These are phyloP conservation scores for Pisolithus thermaeus DNA, from an alignment of 1,284 basidiomycete species.

Conservation along the genomic window DNA sequence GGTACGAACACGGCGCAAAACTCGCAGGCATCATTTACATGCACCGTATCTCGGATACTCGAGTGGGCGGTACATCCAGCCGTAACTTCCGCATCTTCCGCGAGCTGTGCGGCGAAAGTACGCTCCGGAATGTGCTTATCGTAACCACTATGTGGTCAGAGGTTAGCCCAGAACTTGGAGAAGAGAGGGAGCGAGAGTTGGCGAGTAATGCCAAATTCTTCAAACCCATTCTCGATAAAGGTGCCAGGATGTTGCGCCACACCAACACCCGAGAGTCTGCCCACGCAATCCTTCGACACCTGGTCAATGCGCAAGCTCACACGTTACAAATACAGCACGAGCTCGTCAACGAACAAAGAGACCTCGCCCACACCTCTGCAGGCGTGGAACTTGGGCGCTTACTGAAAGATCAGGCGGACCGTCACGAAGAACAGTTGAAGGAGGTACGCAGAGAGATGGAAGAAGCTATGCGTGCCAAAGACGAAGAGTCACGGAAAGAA, in stretches of 20 bases:
- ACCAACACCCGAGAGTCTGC: constrained; percentile 26
- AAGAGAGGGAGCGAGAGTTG: constrained; percentile 32
- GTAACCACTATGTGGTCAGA: constrained; percentile 49
- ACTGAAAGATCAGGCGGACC: constrained; percentile 30
- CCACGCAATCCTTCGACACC: constrained; percentile 24
- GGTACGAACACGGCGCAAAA: constrained; percentile 32
- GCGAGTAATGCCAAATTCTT: constrained; percentile 36
- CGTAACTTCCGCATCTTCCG: constrained; percentile 48
- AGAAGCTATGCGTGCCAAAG: constrained; percentile 31
- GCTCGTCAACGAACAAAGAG: constrained; percentile 35
- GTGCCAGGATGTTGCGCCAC: constrained; percentile 35
- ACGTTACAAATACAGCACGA: constrained; percentile 38
- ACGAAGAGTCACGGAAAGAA: constrained; percentile 30
- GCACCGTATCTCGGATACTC: constrained; percentile 48
- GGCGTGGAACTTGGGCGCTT: constrained; percentile 36
- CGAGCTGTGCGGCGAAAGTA: constrained; percentile 44
- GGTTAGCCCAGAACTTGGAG: constrained; percentile 30
- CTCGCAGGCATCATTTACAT: constrained; percentile 50
- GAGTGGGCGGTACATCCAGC: constrained; percentile 45
- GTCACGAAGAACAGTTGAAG: constrained; percentile 32
- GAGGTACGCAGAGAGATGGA: constrained; percentile 34
- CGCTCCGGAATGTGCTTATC: constrained; percentile 43
- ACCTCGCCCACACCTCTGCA: constrained; percentile 35
- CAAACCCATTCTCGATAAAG: constrained; percentile 36
- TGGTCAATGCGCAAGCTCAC: constrained; percentile 29